Base-by-base conservation (phyloP, 495 filamentous ascomycete genomes). In the Podospora pseudopauciseta region DNA sequence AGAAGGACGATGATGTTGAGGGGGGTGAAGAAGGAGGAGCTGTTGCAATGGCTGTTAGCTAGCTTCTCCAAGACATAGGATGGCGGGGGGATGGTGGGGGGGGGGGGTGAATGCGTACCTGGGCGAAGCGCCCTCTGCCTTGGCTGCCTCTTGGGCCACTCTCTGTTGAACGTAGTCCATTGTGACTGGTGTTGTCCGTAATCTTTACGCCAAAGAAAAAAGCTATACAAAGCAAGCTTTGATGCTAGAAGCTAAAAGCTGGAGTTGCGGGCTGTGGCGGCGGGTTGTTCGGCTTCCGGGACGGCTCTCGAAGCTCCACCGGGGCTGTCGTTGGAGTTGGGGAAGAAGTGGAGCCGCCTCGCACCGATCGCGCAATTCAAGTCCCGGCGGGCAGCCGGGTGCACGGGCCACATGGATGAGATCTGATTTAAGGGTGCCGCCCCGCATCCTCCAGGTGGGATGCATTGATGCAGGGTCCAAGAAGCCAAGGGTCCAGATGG, bases 1-100 rank as follows among this genome's bases (percentile, higher is more conserved):
- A 85, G 84, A 72, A 91, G 73, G 67, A 96, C 87, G 71, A 94
- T 82, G 34, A 91, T 75, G 80, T 96, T 96, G 71, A 95, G 88
- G 3, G 92, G 92, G 3, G 92, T 89, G 68, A 88, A 82, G 73
- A 96, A 81, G 20, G 86, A 80, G 75, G 85, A 88, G 75, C 6
- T 9, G 56, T 59, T 20, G 75, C 63, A 23, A 72, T 70, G 61
- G 60, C 73, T 61, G 39, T 67, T 32, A 67, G 60, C 67, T 65
- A 67, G 66, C 62, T 61, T 54, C 30, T 66, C 60, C 26, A 55
- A 32, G 30, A 32, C 30, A 16, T 69, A 27, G 58, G 55, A 20
- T 18, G 15, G 61, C 65, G 58, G 71, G 76, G 68, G 72, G 65
- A 71, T 62, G 66, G 28, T 13, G 18, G 70, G 54, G 63, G 26